Evolutionary conservation across 2,329 filamentous ascomycete species (phyloP), one percentile per base, ranked within the genome.

Genomic region (Monosporascus sp.): DNA sequence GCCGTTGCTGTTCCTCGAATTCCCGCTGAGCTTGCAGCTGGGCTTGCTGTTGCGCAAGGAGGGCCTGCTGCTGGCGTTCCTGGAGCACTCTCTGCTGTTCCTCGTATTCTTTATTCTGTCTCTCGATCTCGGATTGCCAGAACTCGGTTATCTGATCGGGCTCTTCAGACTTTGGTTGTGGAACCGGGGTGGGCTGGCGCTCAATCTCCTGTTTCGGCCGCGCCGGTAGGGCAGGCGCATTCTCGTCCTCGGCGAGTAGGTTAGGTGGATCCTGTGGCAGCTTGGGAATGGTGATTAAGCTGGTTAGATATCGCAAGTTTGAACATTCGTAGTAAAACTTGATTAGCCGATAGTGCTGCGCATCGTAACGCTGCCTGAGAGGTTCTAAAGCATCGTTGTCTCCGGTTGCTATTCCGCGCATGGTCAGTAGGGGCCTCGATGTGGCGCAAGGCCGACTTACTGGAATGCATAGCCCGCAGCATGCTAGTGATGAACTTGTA

Each of bases 401-500:
- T 52, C 94, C 93, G 14, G 94, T 94, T 47, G 90, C 88, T 67
- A 25, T 88, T 46, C 31, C 15, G 54, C 39, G 47, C 24, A 53
- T 48, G 38, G 48, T 68, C 55, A 69, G 60, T 25, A 46, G 31
- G 48, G 58, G 50, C 58, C 57, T 35, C 54, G 41, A 60, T 51
- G 44, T 15, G 47, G 15, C 37, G 5, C 31, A 25, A 8, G 22
- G 9, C 7, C 9, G 14, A 74, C 86, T 67, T 77, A 92, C 89
- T 91, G 3, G 89, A 93, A 70, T 99, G 93, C 92, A 99, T 97
- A 17, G 94, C 94, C 52, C 94, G 85, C 57, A 99, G 75, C 94
- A 99, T 99, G 87, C 94, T 99, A 0, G 94, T 99, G 60, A 97
- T 92, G 70, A 99, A 99, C 73, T 97, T 97, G 79, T 99, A 99